Base-by-base conservation (phyloP, 192 early-diverging fungal species). In the Endogone sp. region DNA sequence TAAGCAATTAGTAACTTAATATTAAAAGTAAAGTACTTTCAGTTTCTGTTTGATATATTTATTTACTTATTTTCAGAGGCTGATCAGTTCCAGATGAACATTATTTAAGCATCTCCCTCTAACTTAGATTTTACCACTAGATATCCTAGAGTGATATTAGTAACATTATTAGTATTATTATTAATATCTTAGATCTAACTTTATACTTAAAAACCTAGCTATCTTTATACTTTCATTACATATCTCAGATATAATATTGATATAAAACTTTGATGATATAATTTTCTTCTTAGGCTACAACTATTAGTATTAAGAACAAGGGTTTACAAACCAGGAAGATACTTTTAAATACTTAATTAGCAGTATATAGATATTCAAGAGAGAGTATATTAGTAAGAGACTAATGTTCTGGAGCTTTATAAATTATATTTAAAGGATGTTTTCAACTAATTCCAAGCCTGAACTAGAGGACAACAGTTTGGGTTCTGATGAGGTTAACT, bases 41-140 rank as follows among this genome's bases (percentile, higher is more conserved):
- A 37, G 11, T 32, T 29, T 66, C 2, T 25, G 29, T n/a, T 31
- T 29, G 57, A 29, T n/a, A 83, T 21, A 78, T 75, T 54, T 72
- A 88, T 84, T 70, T n/a, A n/a, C n/a, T n/a, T n/a, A n/a, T n/a
- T n/a, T n/a, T n/a, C n/a, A n/a, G 37, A 49, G 37, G 9, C 16
- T 49, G 37, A 49, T 16, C 9, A 49, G 37, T 49, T 49, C 16
- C 37, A 49, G 37, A 1, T 49, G 9, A 16, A 49, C 37, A 49
- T 49, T 16, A 16, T 49, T 11, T 16, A 49, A 16, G 37, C 37
- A 49, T 11, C 37, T 16, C 37, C 16, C 37, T 6, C 6, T 6
- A 49, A 49, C 37, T 11, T 49, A 6, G 37, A 49, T 16, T 49
- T 49, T 49, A 16, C 37, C 37, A 16, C 16, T 49, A 16, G 37